These are phyloP conservation scores for Rhododendron simsii DNA, from an alignment of 148 eudicot genomes.

Conservation along the genomic window DNA sequence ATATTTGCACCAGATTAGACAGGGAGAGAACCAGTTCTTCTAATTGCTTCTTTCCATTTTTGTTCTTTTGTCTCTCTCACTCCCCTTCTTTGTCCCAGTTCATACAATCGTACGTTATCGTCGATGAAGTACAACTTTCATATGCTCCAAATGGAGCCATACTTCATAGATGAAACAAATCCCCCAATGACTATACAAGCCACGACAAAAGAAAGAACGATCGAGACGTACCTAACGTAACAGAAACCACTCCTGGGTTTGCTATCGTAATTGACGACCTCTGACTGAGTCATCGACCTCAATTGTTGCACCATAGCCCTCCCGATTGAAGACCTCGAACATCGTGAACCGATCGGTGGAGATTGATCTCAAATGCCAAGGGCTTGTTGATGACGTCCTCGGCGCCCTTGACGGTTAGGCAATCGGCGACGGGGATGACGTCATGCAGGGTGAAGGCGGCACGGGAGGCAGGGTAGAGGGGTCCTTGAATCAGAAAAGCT, in stretches of 20 bases:
- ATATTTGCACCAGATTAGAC: too few species aligned
- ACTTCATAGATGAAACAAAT: too few species aligned
- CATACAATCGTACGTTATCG: too few species aligned
- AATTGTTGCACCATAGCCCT: conserved; percentile 81
- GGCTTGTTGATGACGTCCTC: conserved; percentile 62
- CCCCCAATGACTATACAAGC: not conserved
- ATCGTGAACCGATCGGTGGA: conserved; percentile 57
- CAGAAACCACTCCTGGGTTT: not conserved
- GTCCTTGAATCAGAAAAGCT: conserved; percentile 86
- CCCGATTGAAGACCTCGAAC: conserved; percentile 86
- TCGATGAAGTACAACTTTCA: too few species aligned
- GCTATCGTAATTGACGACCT: conserved; percentile 51
- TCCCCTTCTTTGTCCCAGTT: too few species aligned
- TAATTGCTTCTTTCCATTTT: too few species aligned
- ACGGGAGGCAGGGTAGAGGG: conserved; percentile 32
- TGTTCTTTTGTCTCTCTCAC: too few species aligned
- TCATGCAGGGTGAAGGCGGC: not conserved
- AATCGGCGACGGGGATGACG: conserved; percentile 52
- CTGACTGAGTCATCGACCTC: conserved; percentile 56
- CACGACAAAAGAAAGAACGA: not conserved
- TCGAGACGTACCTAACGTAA: not conserved
- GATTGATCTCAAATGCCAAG: conserved; percentile 53
- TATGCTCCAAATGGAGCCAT: too few species aligned
- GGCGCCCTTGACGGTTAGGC: conserved; percentile 71
- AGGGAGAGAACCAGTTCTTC: too few species aligned